A percentile compares a stretch with the other conserved stretches of the same genome.
These are phyloP conservation scores for Aspergillus piperis DNA, from an alignment of 2,329 filamentous ascomycete species.

Conservation along the genomic window DNA sequence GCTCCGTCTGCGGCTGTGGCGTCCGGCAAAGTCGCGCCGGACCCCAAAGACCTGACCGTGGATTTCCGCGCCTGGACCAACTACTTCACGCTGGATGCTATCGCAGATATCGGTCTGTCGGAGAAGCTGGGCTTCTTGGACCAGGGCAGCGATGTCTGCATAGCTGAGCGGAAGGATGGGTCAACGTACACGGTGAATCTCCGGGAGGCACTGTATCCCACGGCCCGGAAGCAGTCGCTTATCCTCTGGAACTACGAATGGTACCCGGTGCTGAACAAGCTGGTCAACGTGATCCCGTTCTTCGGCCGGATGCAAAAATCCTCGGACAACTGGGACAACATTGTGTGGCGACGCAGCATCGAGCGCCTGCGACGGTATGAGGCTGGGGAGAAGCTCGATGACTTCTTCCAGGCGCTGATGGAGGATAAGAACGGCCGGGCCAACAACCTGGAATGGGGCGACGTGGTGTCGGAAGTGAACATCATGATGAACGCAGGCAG, in stretches of 20 bases:
- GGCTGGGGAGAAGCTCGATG: slow-evolving; percentile 57
- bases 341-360: slow-evolving; percentile 50
- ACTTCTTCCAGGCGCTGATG: slow-evolving; percentile 62
- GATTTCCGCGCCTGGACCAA: slow-evolving; percentile 57
- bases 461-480: slow-evolving; percentile 58
- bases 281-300: slow-evolving; percentile 51
- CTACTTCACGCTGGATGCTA: slow-evolving; percentile 60
- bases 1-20: slow-evolving; percentile 38
- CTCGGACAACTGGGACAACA: slow-evolving; percentile 44
- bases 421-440: slow-evolving; percentile 50
- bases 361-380: slow-evolving; percentile 34
- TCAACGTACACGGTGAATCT: slow-evolving; percentile 49
- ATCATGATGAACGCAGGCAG: slow-evolving; percentile 52
- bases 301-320: slow-evolving; percentile 44
- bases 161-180: slow-evolving; percentile 50
- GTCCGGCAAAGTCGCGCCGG: slow-evolving; percentile 20
- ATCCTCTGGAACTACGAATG: slow-evolving; percentile 46
- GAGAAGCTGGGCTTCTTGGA: slow-evolving; percentile 57
- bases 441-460: slow-evolving; percentile 57
- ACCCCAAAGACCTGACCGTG: slow-evolving; percentile 38
- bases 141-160: slow-evolving; percentile 49
- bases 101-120: slow-evolving; percentile 57
- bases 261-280: slow-evolving; percentile 51
- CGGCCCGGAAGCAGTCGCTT: slow-evolving; percentile 52
- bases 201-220: slow-evolving; percentile 55